Percentiles rank a stretch among this genome's conserved stretches.
phyloP scores from a whole-genome alignment of 1,284 basidiomycete genomes.

The Boletus holoroseus region DNA sequence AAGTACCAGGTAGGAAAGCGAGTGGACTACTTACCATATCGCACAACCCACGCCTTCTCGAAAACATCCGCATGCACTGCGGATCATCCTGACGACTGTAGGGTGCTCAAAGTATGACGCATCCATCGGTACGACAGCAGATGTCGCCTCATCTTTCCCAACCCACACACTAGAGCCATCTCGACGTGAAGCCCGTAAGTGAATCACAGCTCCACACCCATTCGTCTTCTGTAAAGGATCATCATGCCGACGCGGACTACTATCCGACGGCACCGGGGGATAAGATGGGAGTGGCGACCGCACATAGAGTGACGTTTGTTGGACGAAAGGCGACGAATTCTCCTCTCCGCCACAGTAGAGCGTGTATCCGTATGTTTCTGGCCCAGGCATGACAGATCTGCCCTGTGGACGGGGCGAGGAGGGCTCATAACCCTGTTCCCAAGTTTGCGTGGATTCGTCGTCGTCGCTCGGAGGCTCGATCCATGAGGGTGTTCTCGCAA shows the following conservation, averaged over 20 bases:
- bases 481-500: slow-evolving; percentile 32
- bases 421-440: slow-evolving; percentile 33
- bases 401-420: slow-evolving; percentile 23
- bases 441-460: slow-evolving; percentile 32
- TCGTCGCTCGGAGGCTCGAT: slow-evolving; percentile 35
- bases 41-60: slow-evolving; percentile 61
- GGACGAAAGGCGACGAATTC: background rate
- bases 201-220: slow-evolving; percentile 58
- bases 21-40: slow-evolving; percentile 44
- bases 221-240: slow-evolving; percentile 33
- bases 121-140: slow-evolving; percentile 47
- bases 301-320: slow-evolving; percentile 22
- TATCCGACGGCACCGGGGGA: slow-evolving; percentile 24
- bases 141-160: slow-evolving; percentile 46
- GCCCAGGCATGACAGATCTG: slow-evolving; percentile 13
- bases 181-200: slow-evolving; percentile 48
- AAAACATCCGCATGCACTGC: slow-evolving; percentile 56
- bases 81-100: slow-evolving; percentile 44
- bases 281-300: slow-evolving; percentile 40
- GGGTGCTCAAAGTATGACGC: slow-evolving; percentile 49
- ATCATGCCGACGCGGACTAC: slow-evolving; percentile 14
- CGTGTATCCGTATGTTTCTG: slow-evolving; percentile 35
- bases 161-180: slow-evolving; percentile 51
- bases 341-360: slow-evolving; percentile 50
- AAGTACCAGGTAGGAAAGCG: slow-evolving; percentile 4